Base-by-base conservation (phyloP, 1,284 basidiomycete genomes). In the Sporisorium reilianum region DNA sequence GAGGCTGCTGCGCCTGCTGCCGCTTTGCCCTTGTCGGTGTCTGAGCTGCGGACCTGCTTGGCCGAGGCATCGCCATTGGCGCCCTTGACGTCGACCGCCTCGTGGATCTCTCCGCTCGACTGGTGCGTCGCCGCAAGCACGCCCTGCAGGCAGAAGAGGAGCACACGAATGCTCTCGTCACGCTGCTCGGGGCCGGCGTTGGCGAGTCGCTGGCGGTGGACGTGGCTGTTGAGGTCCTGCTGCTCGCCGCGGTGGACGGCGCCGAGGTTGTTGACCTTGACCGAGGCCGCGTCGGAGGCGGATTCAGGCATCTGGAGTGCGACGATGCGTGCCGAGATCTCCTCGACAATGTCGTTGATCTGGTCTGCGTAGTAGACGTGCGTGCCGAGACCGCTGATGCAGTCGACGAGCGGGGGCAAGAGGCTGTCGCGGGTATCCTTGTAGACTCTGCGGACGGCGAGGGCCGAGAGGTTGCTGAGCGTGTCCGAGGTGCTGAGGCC, bases 311-410 rank as follows among this genome's bases (percentile, higher is more conserved):
- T 87, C 80, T 94, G 92, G 25, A 94, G 87, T 0, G 88, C 86
- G 5, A 89, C 87, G n/a, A 97, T 88, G 25, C 93, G 90, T 63
- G 89, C 89, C 42, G 93, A 89, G 28, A 96, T 87, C 85, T 97
- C 95, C 69, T 90, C 91, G 14, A 93, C 90, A 55, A 97, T 90
- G 84, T 97, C 95, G 82, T 94, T 93, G 69, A 96, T 93, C 86
- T 99, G 96, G 83, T 97, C 96, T 49, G 93, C 92, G 84, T 98
- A 97, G 87, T 97, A 96, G 59, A 96, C 90, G 83, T 97, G 94
- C 8, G 91, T 90, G 32, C 92, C 92, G 20, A 98, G 88, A 0
- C 93, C 92, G 6, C 92, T 88, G 59, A 97, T 91, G 80, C 92
- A 92, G 62, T 90, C 88, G 9, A 96, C 91, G 41, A 96, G 86